Conservation (phyloP, 768 basidiomycete species). For the Calocera viscosa region DNA sequence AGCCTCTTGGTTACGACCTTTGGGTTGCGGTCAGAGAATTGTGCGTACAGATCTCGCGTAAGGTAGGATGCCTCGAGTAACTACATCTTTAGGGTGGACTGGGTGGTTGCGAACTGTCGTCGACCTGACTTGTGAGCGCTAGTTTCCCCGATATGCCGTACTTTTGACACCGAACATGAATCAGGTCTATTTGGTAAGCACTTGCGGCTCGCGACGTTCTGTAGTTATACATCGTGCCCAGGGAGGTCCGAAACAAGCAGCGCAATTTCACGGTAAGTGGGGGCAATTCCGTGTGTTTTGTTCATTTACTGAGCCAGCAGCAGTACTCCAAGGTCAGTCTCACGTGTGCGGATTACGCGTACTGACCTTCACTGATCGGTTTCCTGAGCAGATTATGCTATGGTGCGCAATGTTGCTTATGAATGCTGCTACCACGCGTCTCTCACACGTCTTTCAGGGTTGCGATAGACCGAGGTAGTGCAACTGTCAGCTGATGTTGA, state of each 20-base stretch:
- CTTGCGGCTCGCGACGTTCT: constrained; percentile 19
- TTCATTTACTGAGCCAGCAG: not conserved
- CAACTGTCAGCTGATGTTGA: not conserved
- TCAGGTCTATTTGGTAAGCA: constrained; percentile 68
- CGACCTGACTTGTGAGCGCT: constrained; percentile 63
- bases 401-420: constrained; percentile 41
- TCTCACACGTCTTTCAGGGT: constrained; percentile 47
- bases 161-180: not conserved
- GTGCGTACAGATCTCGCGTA: constrained; percentile 33
- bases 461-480: constrained; percentile 73
- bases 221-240: constrained; percentile 25
- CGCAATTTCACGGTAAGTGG: constrained; percentile 67
- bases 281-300: not conserved
- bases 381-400: constrained; percentile 57
- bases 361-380: not conserved
- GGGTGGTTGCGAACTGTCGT: constrained; percentile 60
- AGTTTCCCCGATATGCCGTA: constrained; percentile 12
- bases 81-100: constrained; percentile 47
- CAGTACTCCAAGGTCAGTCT: constrained; percentile 65
- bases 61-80: not conserved
- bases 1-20: constrained; percentile 38
- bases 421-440: no score
- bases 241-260: constrained; percentile 82
- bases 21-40: constrained; percentile 63
- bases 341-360: not conserved